Percentiles rank a stretch among this genome's conserved stretches.
Conservation (phyloP, 148 eudicot species). For the Rhododendron simsii region DNA sequence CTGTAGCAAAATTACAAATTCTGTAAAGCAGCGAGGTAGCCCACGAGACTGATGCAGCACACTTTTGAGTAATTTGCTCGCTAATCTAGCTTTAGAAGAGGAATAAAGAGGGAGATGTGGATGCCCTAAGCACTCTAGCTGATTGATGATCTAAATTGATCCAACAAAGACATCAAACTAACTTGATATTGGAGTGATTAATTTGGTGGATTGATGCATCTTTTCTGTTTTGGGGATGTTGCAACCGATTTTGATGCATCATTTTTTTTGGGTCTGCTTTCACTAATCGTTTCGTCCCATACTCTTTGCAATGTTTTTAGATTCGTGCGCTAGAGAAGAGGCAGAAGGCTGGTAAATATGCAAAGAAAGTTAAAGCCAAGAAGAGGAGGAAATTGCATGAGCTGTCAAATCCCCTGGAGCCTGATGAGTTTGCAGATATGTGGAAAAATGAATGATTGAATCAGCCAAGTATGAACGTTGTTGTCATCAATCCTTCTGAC, state of each 20-base stretch:
- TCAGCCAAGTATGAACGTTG: background rate
- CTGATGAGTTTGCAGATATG: conserved; percentile 90
- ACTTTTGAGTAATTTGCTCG: too few species aligned
- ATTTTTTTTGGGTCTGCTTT: background rate
- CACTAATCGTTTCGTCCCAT: background rate
- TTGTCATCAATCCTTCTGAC: background rate
- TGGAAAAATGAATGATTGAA: conserved; percentile 63
- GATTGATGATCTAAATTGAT: background rate
- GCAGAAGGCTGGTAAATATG: conserved; percentile 81
- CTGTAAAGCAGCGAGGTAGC: too few species aligned
- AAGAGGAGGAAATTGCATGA: conserved; percentile 85
- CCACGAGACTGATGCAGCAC: too few species aligned
- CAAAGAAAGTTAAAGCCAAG: conserved; percentile 89
- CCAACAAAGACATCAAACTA: background rate
- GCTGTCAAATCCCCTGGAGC: conserved; percentile 65
- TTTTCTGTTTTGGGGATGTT: background rate
- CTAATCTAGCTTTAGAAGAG: too few species aligned
- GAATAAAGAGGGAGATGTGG: too few species aligned
- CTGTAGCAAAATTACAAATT: too few species aligned
- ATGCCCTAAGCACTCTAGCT: background rate
- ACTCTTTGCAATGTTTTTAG: conserved; percentile 22
- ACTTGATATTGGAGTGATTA: background rate
- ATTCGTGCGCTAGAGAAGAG: conserved; percentile 82
- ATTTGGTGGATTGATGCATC: background rate
- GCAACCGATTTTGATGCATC: background rate